Conservation (phyloP, 768 basidiomycete species). For the Boletellus ananiceps region DNA sequence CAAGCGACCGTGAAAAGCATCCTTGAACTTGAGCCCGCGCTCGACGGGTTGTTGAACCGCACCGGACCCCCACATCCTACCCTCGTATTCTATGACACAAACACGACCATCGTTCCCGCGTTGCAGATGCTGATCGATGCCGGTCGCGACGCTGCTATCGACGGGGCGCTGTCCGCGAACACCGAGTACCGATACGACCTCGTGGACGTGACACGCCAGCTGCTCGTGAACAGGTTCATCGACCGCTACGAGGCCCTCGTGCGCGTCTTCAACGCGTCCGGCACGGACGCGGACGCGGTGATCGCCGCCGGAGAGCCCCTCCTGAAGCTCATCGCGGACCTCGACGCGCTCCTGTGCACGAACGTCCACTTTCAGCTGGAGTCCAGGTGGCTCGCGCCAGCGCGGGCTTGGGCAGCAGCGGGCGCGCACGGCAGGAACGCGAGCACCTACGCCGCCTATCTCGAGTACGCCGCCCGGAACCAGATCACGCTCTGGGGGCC, state of each 20-base stretch:
- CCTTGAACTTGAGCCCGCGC: conserved; percentile 33
- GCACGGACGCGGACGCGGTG: conserved; percentile 19
- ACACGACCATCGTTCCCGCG: conserved; percentile 66
- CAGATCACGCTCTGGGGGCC: conserved; percentile 44
- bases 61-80: conserved; percentile 29
- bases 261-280: conserved; percentile 23
- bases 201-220: conserved; percentile 38
- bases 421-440: conserved; percentile 21
- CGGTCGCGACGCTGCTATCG: no score
- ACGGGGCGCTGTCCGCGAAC: conserved; percentile 16
- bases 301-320: conserved; percentile 25
- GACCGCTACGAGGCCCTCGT: conserved; percentile 31
- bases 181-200: conserved; percentile 38
- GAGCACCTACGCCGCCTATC: conserved; percentile 29
- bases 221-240: conserved; percentile 37
- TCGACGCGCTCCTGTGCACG: conserved; percentile 34
- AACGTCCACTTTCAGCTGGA: conserved; percentile 31
- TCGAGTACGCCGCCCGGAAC: conserved; percentile 38
- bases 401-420: conserved; percentile 17
- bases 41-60: conserved; percentile 32
- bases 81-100: conserved; percentile 34
- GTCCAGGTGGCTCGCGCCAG: conserved; percentile 32
- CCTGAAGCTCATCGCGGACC: conserved; percentile 28
- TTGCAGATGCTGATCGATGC: conserved; percentile 59
- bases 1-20: conserved; percentile 37